phyloP scores from a whole-genome alignment of 495 filamentous ascomycete species.

The Rostrohypoxylon terebratum region DNA sequence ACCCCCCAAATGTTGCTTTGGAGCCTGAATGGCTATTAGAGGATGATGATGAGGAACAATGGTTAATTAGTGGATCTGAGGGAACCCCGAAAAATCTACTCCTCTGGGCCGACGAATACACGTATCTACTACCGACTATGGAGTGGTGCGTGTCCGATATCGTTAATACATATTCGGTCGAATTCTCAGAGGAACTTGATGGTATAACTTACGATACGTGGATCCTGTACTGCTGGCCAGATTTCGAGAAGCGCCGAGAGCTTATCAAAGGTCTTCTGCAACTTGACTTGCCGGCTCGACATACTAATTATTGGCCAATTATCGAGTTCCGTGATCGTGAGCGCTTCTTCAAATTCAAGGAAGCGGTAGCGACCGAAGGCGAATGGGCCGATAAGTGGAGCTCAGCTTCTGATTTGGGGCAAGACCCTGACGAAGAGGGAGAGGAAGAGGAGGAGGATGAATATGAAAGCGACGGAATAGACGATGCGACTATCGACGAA shows the following conservation, averaged over 20 bases:
- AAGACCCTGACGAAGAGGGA: neutral
- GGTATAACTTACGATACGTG: constrained; percentile 24
- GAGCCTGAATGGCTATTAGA: neutral
- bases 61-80: neutral
- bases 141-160: constrained; percentile 49
- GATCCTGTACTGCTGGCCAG: constrained; percentile 53
- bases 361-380: neutral
- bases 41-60: neutral
- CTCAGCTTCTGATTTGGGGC: neutral
- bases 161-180: constrained; percentile 30
- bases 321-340: constrained; percentile 33
- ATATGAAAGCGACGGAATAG: constrained; percentile 44
- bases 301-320: constrained; percentile 45
- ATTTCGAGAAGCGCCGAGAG: constrained; percentile 31
- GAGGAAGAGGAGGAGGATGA: constrained; percentile 37
- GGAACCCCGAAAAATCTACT: neutral
- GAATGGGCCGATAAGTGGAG: neutral
- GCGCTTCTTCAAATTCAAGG: constrained; percentile 14
- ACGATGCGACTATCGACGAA: constrained; percentile 37
- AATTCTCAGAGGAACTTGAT: constrained; percentile 31
- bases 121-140: neutral
- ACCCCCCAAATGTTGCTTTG: neutral
- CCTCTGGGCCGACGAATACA: neutral
- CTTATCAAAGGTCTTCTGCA: constrained; percentile 20
- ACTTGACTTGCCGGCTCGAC: neutral